Percentiles rank a stretch among this genome's conserved stretches.
phyloP scores from a whole-genome alignment of 1,139 yeast species.

The Candida freyschussii region DNA sequence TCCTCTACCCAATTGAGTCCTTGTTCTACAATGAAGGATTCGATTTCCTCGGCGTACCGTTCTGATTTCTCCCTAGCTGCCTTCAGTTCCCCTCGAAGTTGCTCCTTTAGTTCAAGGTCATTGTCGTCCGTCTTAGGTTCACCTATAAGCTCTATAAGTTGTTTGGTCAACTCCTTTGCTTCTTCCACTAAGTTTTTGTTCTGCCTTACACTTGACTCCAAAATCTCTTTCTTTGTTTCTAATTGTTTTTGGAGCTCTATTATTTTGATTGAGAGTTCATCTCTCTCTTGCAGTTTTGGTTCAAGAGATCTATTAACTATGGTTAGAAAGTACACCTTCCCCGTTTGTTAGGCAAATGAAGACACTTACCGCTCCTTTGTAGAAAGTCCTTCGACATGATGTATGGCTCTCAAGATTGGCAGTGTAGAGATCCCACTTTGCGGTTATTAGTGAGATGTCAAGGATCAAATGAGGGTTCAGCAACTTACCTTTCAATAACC shows the following conservation, averaged over 20 bases:
- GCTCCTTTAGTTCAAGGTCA: constrained; percentile 1
- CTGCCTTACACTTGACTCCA: constrained; percentile 1
- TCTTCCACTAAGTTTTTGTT: constrained; percentile 5
- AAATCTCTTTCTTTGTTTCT: not conserved
- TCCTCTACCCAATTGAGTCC: constrained; percentile 27
- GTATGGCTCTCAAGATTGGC: constrained; percentile 25
- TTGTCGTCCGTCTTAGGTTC: not conserved
- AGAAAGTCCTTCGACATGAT: constrained; percentile 24
- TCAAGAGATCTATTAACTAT: constrained; percentile 9
- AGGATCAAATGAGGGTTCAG: not conserved
- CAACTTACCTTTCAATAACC: constrained; percentile 16
- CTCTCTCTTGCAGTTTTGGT: constrained; percentile 12
- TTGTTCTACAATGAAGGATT: constrained; percentile 25
- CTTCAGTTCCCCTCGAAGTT: constrained; percentile 1
- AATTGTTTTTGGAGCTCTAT: constrained; percentile 7
- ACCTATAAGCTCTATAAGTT: not conserved
- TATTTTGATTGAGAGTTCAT: constrained; percentile 13
- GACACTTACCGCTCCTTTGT: constrained; percentile 12
- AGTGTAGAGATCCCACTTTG: constrained; percentile 12
- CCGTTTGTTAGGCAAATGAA: too few species aligned
- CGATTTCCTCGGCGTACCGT: constrained; percentile 30
- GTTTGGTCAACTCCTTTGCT: constrained; percentile 2
- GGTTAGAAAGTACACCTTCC: not conserved
- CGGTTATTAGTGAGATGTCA: constrained; percentile 2
- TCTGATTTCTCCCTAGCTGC: constrained; percentile 6